phyloP scores from a whole-genome alignment of 2,329 filamentous ascomycete genomes.

The Diaporthe vexans region DNA sequence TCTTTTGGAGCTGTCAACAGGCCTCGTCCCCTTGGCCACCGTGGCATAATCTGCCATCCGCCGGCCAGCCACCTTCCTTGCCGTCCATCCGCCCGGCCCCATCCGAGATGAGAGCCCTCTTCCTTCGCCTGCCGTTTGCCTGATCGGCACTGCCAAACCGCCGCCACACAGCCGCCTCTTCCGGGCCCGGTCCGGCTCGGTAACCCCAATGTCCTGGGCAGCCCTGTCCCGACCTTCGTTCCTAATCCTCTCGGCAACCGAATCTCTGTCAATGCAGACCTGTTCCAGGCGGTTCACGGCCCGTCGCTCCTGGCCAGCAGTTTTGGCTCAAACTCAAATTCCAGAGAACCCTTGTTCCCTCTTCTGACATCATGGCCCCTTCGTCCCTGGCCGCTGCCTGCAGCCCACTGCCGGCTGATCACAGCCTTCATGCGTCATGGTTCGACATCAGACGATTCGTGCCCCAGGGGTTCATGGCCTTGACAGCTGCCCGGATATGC shows the following conservation, averaged over 20 bases:
- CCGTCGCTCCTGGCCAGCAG: slow-evolving; percentile 14
- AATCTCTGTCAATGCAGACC: slow-evolving; percentile 12
- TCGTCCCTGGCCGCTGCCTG: not conserved
- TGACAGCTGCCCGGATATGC: slow-evolving; percentile 24
- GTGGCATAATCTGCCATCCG: slow-evolving; percentile 17
- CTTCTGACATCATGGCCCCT: slow-evolving; percentile 20
- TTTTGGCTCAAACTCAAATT: slow-evolving; percentile 21
- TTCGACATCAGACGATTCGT: slow-evolving; percentile 23
- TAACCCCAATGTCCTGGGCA: not conserved
- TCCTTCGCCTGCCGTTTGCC: not conserved
- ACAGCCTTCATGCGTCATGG: slow-evolving; percentile 11
- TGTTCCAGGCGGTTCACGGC: slow-evolving; percentile 26
- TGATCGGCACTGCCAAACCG: slow-evolving; percentile 21
- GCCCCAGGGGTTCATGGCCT: slow-evolving; percentile 18
- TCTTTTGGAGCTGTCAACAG: not conserved
- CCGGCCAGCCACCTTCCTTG: slow-evolving; percentile 8
- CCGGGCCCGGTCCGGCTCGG: slow-evolving; percentile 22
- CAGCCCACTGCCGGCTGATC: slow-evolving; percentile 27
- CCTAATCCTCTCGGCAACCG: slow-evolving; percentile 1
- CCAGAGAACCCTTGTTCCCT: not conserved
- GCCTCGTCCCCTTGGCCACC: slow-evolving; percentile 13
- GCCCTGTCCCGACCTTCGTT: slow-evolving; percentile 8
- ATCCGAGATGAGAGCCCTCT: slow-evolving; percentile 3
- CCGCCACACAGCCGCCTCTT: slow-evolving; percentile 1
- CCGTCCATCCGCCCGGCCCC: slow-evolving; percentile 6